Evolutionary conservation across 2,329 filamentous ascomycete genomes (phyloP), one percentile per base, ranked within the genome.

Genomic region (Lachnellula subtilissima): DNA sequence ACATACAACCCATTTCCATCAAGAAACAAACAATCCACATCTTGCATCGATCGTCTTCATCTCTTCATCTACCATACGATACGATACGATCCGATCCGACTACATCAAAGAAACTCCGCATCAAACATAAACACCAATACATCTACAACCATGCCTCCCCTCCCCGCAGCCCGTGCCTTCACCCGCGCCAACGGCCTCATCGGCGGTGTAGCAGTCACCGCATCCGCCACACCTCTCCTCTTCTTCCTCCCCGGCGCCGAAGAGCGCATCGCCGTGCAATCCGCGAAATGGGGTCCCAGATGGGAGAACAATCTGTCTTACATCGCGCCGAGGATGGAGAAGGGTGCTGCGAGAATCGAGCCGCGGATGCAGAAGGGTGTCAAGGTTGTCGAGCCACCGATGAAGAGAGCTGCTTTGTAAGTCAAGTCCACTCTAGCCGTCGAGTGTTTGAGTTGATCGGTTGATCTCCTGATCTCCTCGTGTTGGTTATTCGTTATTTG

Each of bases 341-440:
- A 37, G 28, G 39, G 52, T 36, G 53, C 58, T 23, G 50, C 46
- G 23, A 63, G 47, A n/a, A 50, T 64, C 3, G 61, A 63, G 48
- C 57, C 57, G 3, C 35, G 55, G 12, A 43, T 61, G 15, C 48
- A 59, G 51, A 59, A 52, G 51, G 52, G 56, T 2, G 57, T 61
- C 2, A 51, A 61, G 57, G 48, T 37, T 12, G 59, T 64, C 8
- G 61, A 64, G 36, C 61, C 61, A 25, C 62, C 62, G 25, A 54
- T 64, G 37, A 64, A 63, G 59, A 60, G 35, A 36, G 62, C 61
- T 57, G 62, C 62, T 15, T 35, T 62, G 62, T 64, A 55, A 61
- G 62, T 60, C 48, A 28, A 28, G 25, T 28, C 6, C 7, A 8
- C 7, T 28, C 6, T 28, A 8, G 25, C 2, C 25, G 19, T 28